Base-by-base conservation (phyloP, 139 green algal species). In the Mesostigma viride region DNA sequence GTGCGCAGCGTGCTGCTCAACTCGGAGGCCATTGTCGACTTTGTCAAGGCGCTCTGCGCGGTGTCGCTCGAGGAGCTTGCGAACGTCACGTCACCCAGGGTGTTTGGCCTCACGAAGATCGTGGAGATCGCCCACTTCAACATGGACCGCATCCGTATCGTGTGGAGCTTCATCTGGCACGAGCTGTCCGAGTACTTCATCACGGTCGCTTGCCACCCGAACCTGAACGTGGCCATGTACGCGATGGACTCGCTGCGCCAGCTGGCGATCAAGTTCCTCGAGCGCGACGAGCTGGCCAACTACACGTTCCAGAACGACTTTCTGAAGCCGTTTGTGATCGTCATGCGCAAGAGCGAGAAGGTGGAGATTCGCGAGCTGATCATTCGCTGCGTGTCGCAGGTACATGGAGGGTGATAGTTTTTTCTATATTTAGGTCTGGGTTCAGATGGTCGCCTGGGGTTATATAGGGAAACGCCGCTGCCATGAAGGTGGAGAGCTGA, bases 231-330 rank as follows among this genome's bases (percentile, higher is more conserved):
- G 24, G 89, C 94, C 28, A 93, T 97, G 85, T 96, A 95, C 65
- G 83, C 81, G 5, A 82, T 95, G 34, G 89, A 95, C 69, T 83
- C 79, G 28, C 78, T 96, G 62, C 75, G 89, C 31, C 76, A 84
- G 70, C 87, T 85, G 3, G 69, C 76, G 3, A 76, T 76, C 78
- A 91, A 96, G 82, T 98, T 97, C 81, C 79, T 98, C 74, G 88
- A 96, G 81, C 81, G 91, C 3, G 91, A 96, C 63, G 94, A 99
- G 80, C 85, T 99, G 59, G 83, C 90, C 44, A 97, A 96, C 80
- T 98, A 95, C 86, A 94, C 88, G 35, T 99, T 99, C 85, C 92
- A 98, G 80, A 96, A 96, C 68, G 90, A 97, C 72, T 97, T 97
- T 79, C 75, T 98, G 62, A 83, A 88, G n/a, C 94, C 93, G 11